A percentile compares a stretch with the other conserved stretches of the same genome.
phyloP scores from a whole-genome alignment of 2,329 filamentous ascomycete genomes.

The Plenodomus biglobosus region DNA sequence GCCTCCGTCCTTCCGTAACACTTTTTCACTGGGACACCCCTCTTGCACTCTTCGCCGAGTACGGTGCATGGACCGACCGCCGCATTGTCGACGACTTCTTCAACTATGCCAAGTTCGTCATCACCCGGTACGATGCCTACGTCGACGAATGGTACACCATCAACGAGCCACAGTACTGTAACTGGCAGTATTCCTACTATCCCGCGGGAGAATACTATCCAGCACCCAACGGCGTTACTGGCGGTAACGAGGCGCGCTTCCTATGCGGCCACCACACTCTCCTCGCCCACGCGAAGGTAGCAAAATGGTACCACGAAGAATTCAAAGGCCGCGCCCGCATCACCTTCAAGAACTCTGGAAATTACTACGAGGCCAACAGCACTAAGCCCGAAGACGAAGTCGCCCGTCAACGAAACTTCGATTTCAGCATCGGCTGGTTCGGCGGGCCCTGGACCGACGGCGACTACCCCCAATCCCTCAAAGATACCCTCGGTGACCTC shows the following conservation, averaged over 20 bases:
- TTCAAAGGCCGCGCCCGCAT: constrained; percentile 48
- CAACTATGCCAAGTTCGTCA: constrained; percentile 49
- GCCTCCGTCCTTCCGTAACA: constrained; percentile 42
- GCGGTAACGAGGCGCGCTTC: constrained; percentile 46
- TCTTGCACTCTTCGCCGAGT: constrained; percentile 46
- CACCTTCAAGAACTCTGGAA: constrained; percentile 49
- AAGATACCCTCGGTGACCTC: constrained; percentile 45
- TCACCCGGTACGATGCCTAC: constrained; percentile 44
- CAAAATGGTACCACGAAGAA: constrained; percentile 51
- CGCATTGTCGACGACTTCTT: constrained; percentile 48
- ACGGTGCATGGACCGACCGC: constrained; percentile 45
- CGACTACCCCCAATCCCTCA: constrained; percentile 46
- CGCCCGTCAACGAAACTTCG: constrained; percentile 45
- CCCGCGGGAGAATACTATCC: constrained; percentile 51
- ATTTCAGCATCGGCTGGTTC: constrained; percentile 51
- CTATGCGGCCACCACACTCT: constrained; percentile 50
- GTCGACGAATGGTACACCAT: constrained; percentile 48
- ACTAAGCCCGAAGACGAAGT: constrained; percentile 41
- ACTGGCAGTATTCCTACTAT: constrained; percentile 52
- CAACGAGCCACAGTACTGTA: constrained; percentile 51
- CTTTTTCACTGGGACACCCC: constrained; percentile 51
- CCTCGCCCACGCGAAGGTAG: constrained; percentile 48
- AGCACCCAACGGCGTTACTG: constrained; percentile 47
- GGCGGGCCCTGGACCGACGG: constrained; percentile 51
- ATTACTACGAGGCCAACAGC: constrained; percentile 46